These are phyloP conservation scores for Ustilago trichophora DNA, from an alignment of 1,284 basidiomycete species.

Conservation along the genomic window DNA sequence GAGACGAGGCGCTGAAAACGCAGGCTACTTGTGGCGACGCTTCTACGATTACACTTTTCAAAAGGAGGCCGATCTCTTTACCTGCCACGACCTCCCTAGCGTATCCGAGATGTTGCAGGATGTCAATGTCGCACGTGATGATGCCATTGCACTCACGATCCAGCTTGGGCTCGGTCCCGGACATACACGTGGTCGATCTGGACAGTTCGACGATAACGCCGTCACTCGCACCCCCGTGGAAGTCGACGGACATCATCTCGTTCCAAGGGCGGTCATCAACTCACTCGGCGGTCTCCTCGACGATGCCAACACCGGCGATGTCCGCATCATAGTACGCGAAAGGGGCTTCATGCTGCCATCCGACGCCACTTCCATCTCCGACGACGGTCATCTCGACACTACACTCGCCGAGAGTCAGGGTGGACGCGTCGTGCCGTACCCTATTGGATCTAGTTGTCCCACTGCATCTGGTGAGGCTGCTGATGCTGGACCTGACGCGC, in stretches of 20 bases:
- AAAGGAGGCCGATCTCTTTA: constrained; percentile 51
- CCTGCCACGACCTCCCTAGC: constrained; percentile 53
- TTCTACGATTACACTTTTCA: constrained; percentile 49
- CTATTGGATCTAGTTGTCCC: constrained; percentile 24
- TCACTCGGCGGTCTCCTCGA: constrained; percentile 56
- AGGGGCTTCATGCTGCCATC: constrained; percentile 43
- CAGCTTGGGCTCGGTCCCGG: constrained; percentile 57
- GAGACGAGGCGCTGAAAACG: constrained; percentile 11
- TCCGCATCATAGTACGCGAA: constrained; percentile 60
- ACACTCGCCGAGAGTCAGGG: neutral
- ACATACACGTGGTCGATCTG: constrained; percentile 4
- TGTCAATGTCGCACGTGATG: constrained; percentile 23
- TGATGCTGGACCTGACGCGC: constrained; percentile 11
- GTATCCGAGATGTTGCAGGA: constrained; percentile 47
- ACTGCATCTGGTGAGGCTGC: constrained; percentile 5
- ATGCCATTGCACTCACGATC: constrained; percentile 55
- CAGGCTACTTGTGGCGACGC: constrained; percentile 46
- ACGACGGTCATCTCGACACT: constrained; percentile 7
- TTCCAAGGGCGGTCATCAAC: constrained; percentile 48
- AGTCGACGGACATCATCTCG: constrained; percentile 40
- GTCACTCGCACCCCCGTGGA: constrained; percentile 42
- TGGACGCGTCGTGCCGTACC: constrained; percentile 24
- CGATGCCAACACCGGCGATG: constrained; percentile 59
- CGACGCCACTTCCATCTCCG: constrained; percentile 2
- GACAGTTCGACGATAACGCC: constrained; percentile 7